phyloP scores from a whole-genome alignment of 805 yeast genomes.

The Starmerella gropengiesseri region DNA sequence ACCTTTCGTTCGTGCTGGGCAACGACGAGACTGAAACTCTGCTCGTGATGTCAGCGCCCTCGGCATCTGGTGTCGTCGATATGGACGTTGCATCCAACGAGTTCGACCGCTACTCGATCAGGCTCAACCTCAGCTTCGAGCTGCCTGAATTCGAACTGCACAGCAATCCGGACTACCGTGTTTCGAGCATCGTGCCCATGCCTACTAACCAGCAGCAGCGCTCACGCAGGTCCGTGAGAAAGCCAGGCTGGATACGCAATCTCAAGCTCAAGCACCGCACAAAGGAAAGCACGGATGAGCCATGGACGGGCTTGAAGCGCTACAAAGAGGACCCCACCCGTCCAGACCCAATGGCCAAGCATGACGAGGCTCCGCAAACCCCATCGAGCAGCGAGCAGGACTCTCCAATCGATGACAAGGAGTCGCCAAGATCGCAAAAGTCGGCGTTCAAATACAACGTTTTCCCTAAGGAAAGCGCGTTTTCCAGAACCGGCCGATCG shows the following conservation, averaged over 20 bases:
- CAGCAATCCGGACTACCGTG: slow-evolving; percentile 54
- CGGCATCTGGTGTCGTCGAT: slow-evolving; percentile 50
- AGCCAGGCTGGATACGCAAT: slow-evolving; percentile 5
- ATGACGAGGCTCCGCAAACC: neutral
- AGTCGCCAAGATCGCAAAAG: neutral
- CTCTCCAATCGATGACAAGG: neutral
- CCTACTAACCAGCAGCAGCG: neutral
- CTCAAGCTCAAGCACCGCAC: neutral
- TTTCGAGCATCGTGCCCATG: slow-evolving; percentile 11
- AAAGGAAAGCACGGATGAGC: slow-evolving; percentile 20
- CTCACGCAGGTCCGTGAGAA: neutral
- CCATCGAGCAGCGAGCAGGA: neutral
- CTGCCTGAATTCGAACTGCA: slow-evolving; percentile 51
- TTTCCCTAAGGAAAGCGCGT: neutral
- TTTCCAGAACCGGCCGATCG: neutral
- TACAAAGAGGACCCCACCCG: slow-evolving; percentile 40
- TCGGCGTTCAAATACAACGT: neutral
- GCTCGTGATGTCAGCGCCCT: slow-evolving; percentile 47
- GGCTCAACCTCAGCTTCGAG: slow-evolving; percentile 37
- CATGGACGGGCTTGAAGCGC: slow-evolving; percentile 73
- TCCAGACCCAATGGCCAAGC: slow-evolving; percentile 9
- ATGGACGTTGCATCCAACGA: slow-evolving; percentile 38
- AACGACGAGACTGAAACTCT: slow-evolving; percentile 68
- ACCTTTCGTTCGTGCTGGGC: slow-evolving; percentile 70
- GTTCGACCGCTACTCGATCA: slow-evolving; percentile 47